Conservation (phyloP, 495 filamentous ascomycete genomes). For the Rusavskia elegans region DNA sequence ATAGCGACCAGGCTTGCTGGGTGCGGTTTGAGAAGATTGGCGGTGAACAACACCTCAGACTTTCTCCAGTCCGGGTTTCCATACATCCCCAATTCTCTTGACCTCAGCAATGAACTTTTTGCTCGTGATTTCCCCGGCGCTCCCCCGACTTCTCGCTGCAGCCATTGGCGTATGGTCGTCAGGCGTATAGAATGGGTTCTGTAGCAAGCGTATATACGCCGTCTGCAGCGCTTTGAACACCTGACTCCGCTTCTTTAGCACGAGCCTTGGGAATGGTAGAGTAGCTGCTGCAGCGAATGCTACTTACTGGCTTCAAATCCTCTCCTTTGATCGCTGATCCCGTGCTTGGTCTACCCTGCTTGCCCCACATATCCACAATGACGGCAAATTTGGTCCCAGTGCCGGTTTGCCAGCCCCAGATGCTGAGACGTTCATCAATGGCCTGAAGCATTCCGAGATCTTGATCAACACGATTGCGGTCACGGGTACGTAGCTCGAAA, state of each 20-base stretch:
- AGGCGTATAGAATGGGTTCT: conserved; percentile 90
- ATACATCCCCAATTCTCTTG: conserved; percentile 61
- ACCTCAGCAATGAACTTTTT: conserved; percentile 69
- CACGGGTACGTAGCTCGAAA: conserved; percentile 61
- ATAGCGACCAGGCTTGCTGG: too few relatives aligned
- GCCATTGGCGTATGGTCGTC: conserved; percentile 55
- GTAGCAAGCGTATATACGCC: conserved; percentile 74
- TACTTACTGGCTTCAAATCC: conserved; percentile 61
- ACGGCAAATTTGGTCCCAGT: conserved; percentile 81
- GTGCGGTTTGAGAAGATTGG: not conserved
- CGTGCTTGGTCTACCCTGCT: conserved; percentile 12
- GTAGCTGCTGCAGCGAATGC: too few relatives aligned
- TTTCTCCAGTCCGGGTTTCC: conserved; percentile 34
- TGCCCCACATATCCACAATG: conserved; percentile 72
- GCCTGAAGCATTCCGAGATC: conserved; percentile 87
- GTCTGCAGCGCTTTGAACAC: conserved; percentile 82
- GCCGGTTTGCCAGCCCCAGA: conserved; percentile 95
- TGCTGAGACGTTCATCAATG: conserved; percentile 77
- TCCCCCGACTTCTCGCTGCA: conserved; percentile 21
- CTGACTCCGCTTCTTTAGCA: conserved; percentile 21
- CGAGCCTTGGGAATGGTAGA: not conserved
- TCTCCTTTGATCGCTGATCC: conserved; percentile 51
- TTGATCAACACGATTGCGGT: conserved; percentile 50
- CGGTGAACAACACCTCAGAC: conserved; percentile 16
- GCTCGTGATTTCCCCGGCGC: conserved; percentile 59